Conservation (phyloP, 148 eudicot species). For the Dianthus caryophyllus region DNA sequence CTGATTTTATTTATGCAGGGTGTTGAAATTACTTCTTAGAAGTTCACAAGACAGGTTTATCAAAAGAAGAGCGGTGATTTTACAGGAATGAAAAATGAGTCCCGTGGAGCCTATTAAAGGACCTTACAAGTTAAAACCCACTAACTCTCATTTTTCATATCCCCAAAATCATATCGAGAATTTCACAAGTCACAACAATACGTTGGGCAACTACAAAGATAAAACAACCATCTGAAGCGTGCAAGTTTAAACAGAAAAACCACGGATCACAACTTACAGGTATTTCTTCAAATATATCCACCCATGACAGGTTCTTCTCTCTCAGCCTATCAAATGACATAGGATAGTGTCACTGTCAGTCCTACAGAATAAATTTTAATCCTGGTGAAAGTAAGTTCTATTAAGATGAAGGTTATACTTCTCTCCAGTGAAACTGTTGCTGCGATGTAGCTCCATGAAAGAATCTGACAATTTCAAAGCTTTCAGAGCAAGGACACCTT, state of each 20-base stretch:
- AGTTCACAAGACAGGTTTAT: background rate
- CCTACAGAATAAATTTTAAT: conserved; percentile 1
- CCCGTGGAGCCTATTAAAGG: too few species aligned
- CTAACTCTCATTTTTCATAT: background rate
- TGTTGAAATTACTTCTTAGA: background rate
- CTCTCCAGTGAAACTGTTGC: conserved; percentile 82
- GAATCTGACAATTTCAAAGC: conserved; percentile 94
- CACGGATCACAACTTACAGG: conserved; percentile 52
- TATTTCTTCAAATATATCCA: conserved; percentile 94
- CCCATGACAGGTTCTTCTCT: conserved; percentile 95
- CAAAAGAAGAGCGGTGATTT: background rate
- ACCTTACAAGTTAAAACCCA: background rate
- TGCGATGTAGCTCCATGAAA: conserved; percentile 91
- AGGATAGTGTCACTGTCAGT: conserved; percentile 6
- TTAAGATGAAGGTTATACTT: conserved; percentile 42
- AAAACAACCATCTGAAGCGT: background rate
- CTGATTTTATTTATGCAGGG: background rate
- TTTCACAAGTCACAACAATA: background rate
- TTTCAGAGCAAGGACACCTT: conserved; percentile 88
- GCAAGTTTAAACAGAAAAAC: conserved; percentile 3
- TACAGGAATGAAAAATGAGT: too few species aligned
- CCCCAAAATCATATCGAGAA: background rate
- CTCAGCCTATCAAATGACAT: conserved; percentile 56
- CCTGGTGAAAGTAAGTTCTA: background rate
- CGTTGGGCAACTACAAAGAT: background rate